Evolutionary conservation across 208 protist genomes (phyloP), one percentile per base, ranked within the genome.

Genomic region (Acanthamoeba lenticulata): DNA sequence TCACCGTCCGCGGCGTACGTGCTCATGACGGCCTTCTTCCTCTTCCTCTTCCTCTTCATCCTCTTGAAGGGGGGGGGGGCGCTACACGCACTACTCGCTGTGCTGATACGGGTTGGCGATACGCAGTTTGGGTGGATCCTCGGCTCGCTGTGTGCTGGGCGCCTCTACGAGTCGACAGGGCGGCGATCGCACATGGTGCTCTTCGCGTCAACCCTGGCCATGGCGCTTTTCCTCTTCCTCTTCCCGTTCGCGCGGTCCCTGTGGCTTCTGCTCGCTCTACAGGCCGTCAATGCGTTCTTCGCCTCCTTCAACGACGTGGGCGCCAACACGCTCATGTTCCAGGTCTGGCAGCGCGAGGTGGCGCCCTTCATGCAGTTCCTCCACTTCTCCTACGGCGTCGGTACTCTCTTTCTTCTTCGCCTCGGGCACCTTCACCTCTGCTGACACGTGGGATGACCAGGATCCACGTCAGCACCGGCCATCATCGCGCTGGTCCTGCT

Each of bases 301-400:
- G 67, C 67, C 17, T 77, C 67, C 17, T 77, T 77, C 67, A 77
- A 77, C 67, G 67, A 77, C 38, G 67, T 77, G n/a, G 67, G 67
- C 9, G 67, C 67, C 67, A 77, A 77, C 67, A 77, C 67, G n/a
- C 67, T 77, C 34, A 77, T 77, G 67, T 77, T 77, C 38, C 67
- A 77, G 38, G 67, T 77, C 17, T 77, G 67, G 67, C 67, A 77
- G 67, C 67, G 67, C 38, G n/a, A 77, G 34, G 67, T 77, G 24
- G 67, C 67, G 7, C 67, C 67, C 67, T 77, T 42, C 67, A 77
- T 77, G 67, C 67, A 77, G 19, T 77, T 77, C 67, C 67, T 77
- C 32, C 67, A 77, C 38, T 77, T 77, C 67, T 77, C 67, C 67
- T 77, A 77, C 67, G 67, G 67, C 67, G 67, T 77, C 34, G 67